Base-by-base conservation (phyloP, 441 rosid genomes). In the Gossypium aridum region DNA sequence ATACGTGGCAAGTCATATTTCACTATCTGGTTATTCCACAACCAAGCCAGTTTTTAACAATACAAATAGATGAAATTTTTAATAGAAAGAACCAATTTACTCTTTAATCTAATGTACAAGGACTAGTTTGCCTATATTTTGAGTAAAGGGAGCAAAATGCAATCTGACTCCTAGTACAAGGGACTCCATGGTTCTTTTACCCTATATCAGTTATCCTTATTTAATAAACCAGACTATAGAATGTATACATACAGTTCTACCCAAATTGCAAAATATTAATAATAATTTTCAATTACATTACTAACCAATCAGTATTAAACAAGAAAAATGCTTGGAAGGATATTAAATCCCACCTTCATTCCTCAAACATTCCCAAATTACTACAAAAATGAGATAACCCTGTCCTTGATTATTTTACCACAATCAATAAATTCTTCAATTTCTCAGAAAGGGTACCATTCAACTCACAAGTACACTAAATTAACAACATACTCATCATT, bases 391-490 rank as follows among this genome's bases (percentile, higher is more conserved):
- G 20, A 20, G n/a, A 22, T 22, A 20, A 45, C 56, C 22, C 25
- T 20, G 31, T 43, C 28, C 28, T 66, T 22, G 6, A 66, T 20
- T 19, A 17, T 31, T 14, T 47, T 53, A 34, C 59, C 7, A 67
- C 19, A 39, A 74, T 22, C 57, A 17, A 16, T 47, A 75, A 64
- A 66, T 65, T 57, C 57, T 25, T 13, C 64, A 65, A 49, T 62
- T 8, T 71, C 43, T 7, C 28, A 22, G 34, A 14, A 14, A 4
- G 71, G 75, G 34, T 20, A 45, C 23, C 62, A 28, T 63, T 61
- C 14, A 71, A 31, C 28, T 55, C 14, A 73, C 7, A 70, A 70
- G 13, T 43, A 61, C 8, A 19, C 68, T 25, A 12, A 63, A 69
- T 45, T 23, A 39, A 31, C 14, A 25, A 4, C 10, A 45, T 7